A percentile compares a stretch with the other conserved stretches of the same genome.
Conservation (phyloP, 139 green algal species). For the Chlamydomonas asymmetrica region DNA sequence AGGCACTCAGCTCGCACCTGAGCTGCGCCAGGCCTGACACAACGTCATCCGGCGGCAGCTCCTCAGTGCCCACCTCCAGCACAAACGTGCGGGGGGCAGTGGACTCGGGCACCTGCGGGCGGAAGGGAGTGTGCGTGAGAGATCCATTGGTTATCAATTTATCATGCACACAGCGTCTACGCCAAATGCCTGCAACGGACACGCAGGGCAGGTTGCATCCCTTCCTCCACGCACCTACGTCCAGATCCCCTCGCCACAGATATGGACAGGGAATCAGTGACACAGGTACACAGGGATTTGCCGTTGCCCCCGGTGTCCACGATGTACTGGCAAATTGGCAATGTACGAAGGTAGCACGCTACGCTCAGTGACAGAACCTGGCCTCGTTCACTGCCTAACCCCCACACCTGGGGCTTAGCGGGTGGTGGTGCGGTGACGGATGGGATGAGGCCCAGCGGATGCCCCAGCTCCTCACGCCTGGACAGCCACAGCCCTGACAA, state of each 20-base stretch:
- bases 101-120: background rate
- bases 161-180: too few relatives aligned
- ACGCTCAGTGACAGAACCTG: too few relatives aligned
- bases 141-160: too few relatives aligned
- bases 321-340: too few relatives aligned
- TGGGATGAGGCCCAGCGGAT: constrained; percentile 78
- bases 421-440: constrained; percentile 6
- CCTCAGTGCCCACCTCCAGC: constrained; percentile 96
- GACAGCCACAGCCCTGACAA: constrained; percentile 80
- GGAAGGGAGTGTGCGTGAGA: background rate
- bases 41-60: constrained; percentile 95
- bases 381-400: too few relatives aligned
- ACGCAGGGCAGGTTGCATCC: background rate
- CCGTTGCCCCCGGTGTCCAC: too few relatives aligned
- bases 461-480: constrained; percentile 86
- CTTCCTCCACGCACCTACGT: too few relatives aligned
- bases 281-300: too few relatives aligned
- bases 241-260: too few relatives aligned
- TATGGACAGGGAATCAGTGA: too few relatives aligned
- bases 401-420: background rate
- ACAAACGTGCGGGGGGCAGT: constrained; percentile 66
- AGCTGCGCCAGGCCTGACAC: constrained; percentile 78
- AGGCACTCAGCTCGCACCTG: constrained; percentile 41
- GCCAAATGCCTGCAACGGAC: too few relatives aligned
- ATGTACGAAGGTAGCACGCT: too few relatives aligned